These are phyloP conservation scores for Mercurialis annua DNA, from an alignment of 345 rosid genomes.

Conservation along the genomic window DNA sequence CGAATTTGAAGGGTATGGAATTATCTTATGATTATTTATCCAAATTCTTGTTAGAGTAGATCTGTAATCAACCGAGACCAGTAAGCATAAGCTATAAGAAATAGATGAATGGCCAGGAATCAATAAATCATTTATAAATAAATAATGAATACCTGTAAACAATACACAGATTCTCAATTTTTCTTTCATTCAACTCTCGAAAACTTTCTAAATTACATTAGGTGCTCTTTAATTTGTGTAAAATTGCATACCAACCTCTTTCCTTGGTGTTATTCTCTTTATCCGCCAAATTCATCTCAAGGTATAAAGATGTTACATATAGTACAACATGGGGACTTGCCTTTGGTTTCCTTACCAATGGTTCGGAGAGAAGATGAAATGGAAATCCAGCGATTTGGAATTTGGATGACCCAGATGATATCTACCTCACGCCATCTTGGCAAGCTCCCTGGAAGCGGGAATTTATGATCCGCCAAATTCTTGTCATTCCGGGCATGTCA, in stretches of 20 bases:
- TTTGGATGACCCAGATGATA: neutral
- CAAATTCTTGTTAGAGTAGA: neutral
- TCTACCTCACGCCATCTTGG: constrained; percentile 9
- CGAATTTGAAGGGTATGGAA: neutral
- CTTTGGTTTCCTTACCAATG: neutral
- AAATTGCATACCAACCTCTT: neutral
- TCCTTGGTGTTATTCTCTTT: neutral
- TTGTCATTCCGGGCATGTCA: constrained; percentile 13
- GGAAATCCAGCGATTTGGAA: neutral
- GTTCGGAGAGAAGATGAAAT: neutral
- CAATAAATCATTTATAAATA: too few relatives aligned
- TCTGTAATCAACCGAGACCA: neutral
- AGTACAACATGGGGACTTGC: neutral
- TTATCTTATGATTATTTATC: too few relatives aligned
- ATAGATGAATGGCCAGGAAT: too few relatives aligned
- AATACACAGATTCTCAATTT: too few relatives aligned
- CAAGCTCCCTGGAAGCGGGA: constrained; percentile 5
- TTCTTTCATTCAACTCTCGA: neutral
- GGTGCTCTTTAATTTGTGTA: neutral
- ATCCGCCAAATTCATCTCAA: neutral
- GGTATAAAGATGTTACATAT: neutral
- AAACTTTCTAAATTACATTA: neutral
- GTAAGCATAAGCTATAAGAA: too few relatives aligned
- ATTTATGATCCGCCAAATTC: constrained; percentile 3
- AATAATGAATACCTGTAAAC: too few relatives aligned